Evolutionary conservation across 2,329 filamentous ascomycete genomes (phyloP).

Genomic region (Colletotrichum sp.): DNA sequence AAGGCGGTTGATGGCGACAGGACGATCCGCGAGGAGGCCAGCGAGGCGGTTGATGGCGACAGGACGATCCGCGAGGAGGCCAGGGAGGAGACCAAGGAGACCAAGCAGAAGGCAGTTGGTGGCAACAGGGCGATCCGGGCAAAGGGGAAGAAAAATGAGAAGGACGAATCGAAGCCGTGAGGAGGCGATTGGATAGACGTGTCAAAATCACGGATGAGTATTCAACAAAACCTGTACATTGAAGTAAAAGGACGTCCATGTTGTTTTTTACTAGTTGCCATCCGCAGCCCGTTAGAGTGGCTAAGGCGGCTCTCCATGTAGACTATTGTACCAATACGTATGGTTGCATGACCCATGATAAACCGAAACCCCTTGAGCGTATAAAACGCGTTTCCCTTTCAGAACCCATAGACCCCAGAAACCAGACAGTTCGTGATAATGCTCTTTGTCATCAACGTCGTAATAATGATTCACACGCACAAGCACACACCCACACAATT

Average conservation of each 20-base stretch:
- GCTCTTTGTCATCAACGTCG: conserved; percentile 17
- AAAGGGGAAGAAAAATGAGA: neutral
- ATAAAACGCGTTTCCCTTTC: neutral
- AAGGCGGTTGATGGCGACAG: neutral
- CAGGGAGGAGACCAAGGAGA: neutral
- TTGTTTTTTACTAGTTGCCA: neutral
- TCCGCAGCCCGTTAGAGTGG: neutral
- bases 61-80: neutral
- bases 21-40: neutral
- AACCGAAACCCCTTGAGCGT: neutral
- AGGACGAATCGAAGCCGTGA: neutral
- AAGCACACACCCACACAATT: conserved; percentile 16
- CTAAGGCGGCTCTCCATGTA: conserved; percentile 13
- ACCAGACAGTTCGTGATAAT: neutral
- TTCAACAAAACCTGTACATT: neutral
- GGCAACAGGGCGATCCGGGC: too few species aligned
- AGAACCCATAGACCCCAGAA: neutral
- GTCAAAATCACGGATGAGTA: neutral
- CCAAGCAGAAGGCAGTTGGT: too few species aligned
- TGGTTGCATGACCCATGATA: conserved; percentile 16
- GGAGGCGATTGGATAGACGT: neutral
- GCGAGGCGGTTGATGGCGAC: neutral
- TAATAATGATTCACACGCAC: neutral
- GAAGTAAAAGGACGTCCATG: conserved; percentile 1
- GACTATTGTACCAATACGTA: conserved; percentile 20